phyloP scores from a whole-genome alignment of 2,329 filamentous ascomycete genomes.

The Penicillium sp. region DNA sequence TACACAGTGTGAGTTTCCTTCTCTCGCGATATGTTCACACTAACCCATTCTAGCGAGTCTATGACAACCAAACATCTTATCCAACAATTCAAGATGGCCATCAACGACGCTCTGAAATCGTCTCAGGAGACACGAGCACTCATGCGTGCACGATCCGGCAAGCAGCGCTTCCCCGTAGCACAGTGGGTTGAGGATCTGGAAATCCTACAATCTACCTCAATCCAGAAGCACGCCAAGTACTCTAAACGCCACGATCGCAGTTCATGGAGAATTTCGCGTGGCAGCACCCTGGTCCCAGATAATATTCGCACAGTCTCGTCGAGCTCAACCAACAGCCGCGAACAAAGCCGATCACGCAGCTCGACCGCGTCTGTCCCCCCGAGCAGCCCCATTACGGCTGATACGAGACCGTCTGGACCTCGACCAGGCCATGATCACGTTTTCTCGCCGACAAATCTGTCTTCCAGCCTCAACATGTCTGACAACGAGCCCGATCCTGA shows the following conservation, averaged over 20 bases:
- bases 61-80: slow-evolving; percentile 62
- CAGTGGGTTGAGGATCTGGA: slow-evolving; percentile 66
- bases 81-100: slow-evolving; percentile 63
- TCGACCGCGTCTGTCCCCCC: slow-evolving; percentile 1
- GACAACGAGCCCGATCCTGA: slow-evolving; percentile 1
- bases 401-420: slow-evolving; percentile 2
- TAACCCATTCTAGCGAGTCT: slow-evolving; percentile 46
- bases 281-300: slow-evolving; percentile 21
- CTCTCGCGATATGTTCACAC: neutral
- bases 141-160: slow-evolving; percentile 64
- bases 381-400: neutral
- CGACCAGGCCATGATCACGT: neutral
- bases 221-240: slow-evolving; percentile 48
- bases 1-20: slow-evolving; percentile 52
- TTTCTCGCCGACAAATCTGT: neutral
- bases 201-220: slow-evolving; percentile 59
- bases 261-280: slow-evolving; percentile 20
- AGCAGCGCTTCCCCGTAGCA: slow-evolving; percentile 65
- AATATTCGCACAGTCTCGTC: neutral
- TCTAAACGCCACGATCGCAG: slow-evolving; percentile 32
- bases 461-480: neutral
- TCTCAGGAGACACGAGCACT: slow-evolving; percentile 56
- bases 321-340: slow-evolving; percentile 4
- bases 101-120: slow-evolving; percentile 55
- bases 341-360: slow-evolving; percentile 5